Evolutionary conservation across 2,329 filamentous ascomycete species (phyloP).

Genomic region (Parascedosporium putredinis): DNA sequence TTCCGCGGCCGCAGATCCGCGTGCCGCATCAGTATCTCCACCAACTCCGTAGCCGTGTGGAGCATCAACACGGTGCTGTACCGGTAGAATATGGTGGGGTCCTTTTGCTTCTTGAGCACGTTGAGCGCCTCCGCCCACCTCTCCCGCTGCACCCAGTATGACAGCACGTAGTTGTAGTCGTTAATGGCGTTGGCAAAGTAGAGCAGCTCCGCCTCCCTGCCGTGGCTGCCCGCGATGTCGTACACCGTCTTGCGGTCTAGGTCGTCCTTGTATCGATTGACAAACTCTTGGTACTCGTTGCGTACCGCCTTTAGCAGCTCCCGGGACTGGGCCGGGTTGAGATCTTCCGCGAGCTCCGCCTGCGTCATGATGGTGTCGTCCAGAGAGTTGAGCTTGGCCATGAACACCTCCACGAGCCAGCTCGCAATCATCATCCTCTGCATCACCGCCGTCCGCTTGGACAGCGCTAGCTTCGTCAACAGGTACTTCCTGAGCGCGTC

Average conservation of each 20-base stretch:
- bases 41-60: slow-evolving; percentile 70
- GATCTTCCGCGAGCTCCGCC: slow-evolving; percentile 64
- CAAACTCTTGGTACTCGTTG: slow-evolving; percentile 80
- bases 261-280: slow-evolving; percentile 73
- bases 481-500: slow-evolving; percentile 89
- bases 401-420: slow-evolving; percentile 93
- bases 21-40: slow-evolving; percentile 95
- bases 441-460: slow-evolving; percentile 80
- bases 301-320: slow-evolving; percentile 61
- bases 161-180: slow-evolving; percentile 89
- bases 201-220: slow-evolving; percentile 82
- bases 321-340: slow-evolving; percentile 60
- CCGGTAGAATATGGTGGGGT: slow-evolving; percentile 87
- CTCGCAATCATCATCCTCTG: slow-evolving; percentile 90
- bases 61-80: slow-evolving; percentile 97
- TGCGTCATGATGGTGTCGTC: slow-evolving; percentile 91
- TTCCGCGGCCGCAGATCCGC: slow-evolving; percentile 73
- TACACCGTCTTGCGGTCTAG: slow-evolving; percentile 88
- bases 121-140: slow-evolving; percentile 79
- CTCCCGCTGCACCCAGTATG: slow-evolving; percentile 95
- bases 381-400: slow-evolving; percentile 89
- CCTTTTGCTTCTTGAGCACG: slow-evolving; percentile 86
- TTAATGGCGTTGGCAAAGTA: slow-evolving; percentile 82
- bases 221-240: slow-evolving; percentile 91
- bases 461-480: slow-evolving; percentile 66